These are phyloP conservation scores for Taphrina wiesneri DNA, from an alignment of 1,139 yeast species.

Conservation along the genomic window DNA sequence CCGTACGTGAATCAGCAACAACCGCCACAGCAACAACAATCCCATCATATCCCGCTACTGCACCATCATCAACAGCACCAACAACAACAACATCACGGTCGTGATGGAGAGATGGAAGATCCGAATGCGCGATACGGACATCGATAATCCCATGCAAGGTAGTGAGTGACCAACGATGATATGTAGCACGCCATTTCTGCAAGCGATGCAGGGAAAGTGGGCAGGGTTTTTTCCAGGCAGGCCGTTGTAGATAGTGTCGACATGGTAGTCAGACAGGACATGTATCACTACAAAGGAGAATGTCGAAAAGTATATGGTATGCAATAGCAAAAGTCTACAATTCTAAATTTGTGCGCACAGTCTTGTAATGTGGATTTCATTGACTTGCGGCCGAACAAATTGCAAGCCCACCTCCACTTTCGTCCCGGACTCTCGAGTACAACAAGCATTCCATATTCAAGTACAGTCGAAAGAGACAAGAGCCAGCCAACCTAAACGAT, in stretches of 20 bases:
- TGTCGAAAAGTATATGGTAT: neutral
- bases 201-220: neutral
- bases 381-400: no score
- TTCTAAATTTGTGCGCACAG: neutral
- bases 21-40: neutral
- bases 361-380: neutral
- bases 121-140: neutral
- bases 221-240: no score
- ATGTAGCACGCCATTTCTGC: neutral
- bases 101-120: slow-evolving; percentile 7
- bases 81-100: neutral
- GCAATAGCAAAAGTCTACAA: neutral
- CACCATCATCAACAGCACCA: slow-evolving; percentile 7
- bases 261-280: neutral
- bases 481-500: no score
- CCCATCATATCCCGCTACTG: neutral
- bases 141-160: neutral
- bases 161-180: neutral
- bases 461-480: no score
- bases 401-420: neutral
- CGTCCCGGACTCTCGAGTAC: neutral
- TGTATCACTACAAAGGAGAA: neutral
- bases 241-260: neutral
- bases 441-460: neutral
- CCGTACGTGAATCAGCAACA: slow-evolving; percentile 18